Conservation (phyloP, 2,329 filamentous ascomycete species). For the Nannizziopsis barbatae region DNA sequence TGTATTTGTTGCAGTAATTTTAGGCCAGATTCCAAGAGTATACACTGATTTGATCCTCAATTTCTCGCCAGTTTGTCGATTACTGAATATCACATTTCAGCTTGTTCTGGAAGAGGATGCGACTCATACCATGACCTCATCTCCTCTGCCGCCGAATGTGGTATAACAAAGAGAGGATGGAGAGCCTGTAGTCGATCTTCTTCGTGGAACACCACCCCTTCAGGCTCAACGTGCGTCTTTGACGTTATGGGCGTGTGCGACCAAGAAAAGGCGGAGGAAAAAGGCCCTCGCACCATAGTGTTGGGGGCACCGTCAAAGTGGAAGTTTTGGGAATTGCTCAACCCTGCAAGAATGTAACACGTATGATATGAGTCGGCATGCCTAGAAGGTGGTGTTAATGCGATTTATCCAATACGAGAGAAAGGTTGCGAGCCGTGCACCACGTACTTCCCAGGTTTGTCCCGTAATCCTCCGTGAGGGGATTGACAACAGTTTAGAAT, state of each 20-base stretch:
- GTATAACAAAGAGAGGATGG: conserved; percentile 79
- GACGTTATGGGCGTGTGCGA: conserved; percentile 31
- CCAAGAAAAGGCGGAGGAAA: conserved; percentile 32
- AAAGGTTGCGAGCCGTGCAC: conserved; percentile 2
- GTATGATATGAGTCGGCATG: conserved; percentile 82
- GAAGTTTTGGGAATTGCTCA: conserved; percentile 67
- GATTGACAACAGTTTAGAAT: conserved; percentile 78
- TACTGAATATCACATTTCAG: background rate
- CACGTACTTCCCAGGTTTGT: conserved; percentile 82
- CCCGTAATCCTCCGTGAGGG: conserved; percentile 70
- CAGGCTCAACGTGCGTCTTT: conserved; percentile 39
- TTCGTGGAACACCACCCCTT: conserved; percentile 51
- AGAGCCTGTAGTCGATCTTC: conserved; percentile 57
- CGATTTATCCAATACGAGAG: conserved; percentile 1
- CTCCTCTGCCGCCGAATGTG: conserved; percentile 54
- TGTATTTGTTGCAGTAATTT: no score
- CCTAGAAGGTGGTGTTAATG: conserved; percentile 33
- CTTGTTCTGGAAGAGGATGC: conserved; percentile 33
- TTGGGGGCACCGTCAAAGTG: conserved; percentile 12
- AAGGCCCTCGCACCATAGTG: conserved; percentile 13
- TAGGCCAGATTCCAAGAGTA: no score
- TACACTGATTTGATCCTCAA: background rate
- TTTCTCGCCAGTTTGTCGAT: background rate
- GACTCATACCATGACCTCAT: conserved; percentile 55
- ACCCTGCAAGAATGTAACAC: conserved; percentile 77